Conservation (phyloP, 148 eudicot species). For the Cornus controversa region DNA sequence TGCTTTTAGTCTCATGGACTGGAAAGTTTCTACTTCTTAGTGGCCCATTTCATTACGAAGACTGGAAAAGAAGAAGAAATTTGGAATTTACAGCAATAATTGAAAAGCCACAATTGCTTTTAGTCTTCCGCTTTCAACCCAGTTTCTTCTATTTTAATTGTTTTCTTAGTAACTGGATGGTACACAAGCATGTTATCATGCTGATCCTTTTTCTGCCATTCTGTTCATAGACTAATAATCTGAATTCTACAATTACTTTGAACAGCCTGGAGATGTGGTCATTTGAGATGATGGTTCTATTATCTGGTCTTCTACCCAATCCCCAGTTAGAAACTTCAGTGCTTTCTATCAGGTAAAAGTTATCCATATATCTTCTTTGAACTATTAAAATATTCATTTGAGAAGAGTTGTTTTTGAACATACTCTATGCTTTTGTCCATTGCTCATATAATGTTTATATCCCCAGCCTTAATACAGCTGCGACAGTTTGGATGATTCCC, state of each 20-base stretch:
- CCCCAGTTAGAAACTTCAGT: constrained; percentile 88
- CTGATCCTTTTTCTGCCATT: background rate
- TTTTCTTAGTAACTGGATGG: background rate
- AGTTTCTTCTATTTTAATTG: background rate
- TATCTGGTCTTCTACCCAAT: constrained; percentile 87
- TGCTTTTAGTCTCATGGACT: constrained; percentile 25
- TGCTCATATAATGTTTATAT: background rate
- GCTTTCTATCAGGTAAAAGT: constrained; percentile 65
- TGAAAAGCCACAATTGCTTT: background rate
- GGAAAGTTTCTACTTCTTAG: constrained; percentile 27
- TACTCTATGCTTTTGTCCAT: background rate
- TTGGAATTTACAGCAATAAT: background rate
- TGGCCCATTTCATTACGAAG: too few relatives aligned
- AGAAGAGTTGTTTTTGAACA: background rate
- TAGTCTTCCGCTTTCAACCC: background rate
- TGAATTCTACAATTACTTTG: background rate
- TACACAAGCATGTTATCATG: background rate
- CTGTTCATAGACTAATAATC: background rate
- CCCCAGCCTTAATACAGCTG: constrained; percentile 68
- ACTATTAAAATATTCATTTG: background rate
- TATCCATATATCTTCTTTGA: background rate
- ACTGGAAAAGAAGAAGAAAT: too few relatives aligned
- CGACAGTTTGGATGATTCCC: constrained; percentile 76
- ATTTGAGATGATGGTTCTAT: constrained; percentile 80
- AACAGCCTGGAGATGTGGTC: constrained; percentile 88